phyloP scores from a whole-genome alignment of 768 basidiomycete genomes.

The Suillus occidentalis region DNA sequence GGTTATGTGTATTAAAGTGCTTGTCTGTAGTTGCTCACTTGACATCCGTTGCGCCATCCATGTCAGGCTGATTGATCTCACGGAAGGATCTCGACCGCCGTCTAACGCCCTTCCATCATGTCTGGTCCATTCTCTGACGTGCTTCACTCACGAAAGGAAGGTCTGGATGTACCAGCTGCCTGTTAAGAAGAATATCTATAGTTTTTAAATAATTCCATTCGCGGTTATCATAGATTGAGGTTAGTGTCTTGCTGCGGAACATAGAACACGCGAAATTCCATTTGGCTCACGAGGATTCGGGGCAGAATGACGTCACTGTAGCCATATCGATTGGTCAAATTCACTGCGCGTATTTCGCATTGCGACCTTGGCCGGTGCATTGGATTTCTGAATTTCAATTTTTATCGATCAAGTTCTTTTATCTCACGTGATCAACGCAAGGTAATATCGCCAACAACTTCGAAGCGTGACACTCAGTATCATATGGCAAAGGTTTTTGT shows the following conservation, averaged over 20 bases:
- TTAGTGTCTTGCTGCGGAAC: not conserved
- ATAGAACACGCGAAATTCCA: not conserved
- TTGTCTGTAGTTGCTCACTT: not conserved
- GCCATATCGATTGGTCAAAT: no score
- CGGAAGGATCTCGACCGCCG: no score
- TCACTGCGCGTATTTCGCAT: no score
- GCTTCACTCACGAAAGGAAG: not conserved
- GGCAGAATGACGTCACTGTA: no score
- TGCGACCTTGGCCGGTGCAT: no score
- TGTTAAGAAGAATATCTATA: not conserved
- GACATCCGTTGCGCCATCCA: not conserved
- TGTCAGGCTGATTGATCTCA: not conserved
- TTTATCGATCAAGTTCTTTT: no score
- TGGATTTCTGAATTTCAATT: no score
- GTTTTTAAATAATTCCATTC: not conserved
- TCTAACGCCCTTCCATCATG: not conserved
- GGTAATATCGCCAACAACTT: not conserved
- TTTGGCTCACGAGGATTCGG: no score
- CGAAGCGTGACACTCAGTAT: not conserved
- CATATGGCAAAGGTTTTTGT: not conserved
- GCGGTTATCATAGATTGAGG: not conserved
- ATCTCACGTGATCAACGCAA: no score
- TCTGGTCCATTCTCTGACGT: not conserved
- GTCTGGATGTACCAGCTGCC: not conserved
- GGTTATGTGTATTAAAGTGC: not conserved